phyloP scores from a whole-genome alignment of 805 yeast genomes.

The Peterozyma toletana region DNA sequence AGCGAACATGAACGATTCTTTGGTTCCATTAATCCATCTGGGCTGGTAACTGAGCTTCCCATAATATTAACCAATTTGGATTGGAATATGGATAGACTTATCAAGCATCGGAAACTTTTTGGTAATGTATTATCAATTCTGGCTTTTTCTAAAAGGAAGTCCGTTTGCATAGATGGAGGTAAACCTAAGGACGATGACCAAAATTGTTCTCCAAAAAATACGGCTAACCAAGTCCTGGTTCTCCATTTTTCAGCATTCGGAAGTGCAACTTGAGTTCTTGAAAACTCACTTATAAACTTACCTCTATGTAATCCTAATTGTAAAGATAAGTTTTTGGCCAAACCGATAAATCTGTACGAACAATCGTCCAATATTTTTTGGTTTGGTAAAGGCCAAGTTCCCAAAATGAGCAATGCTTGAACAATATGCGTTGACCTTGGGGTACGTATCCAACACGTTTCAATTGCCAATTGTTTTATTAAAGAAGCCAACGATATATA shows the following conservation, averaged over 20 bases:
- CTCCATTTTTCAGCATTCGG: slow-evolving; percentile 94
- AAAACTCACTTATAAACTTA: slow-evolving; percentile 82
- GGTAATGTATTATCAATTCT: slow-evolving; percentile 62
- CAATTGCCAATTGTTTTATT: slow-evolving; percentile 81
- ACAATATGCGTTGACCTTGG: slow-evolving; percentile 92
- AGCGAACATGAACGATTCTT: slow-evolving; percentile 74
- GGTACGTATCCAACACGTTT: slow-evolving; percentile 88
- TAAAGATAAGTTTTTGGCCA: slow-evolving; percentile 77
- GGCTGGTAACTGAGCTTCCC: slow-evolving; percentile 80
- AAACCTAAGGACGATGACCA: slow-evolving; percentile 85
- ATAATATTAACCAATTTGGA: slow-evolving; percentile 75
- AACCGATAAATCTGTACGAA: slow-evolving; percentile 79
- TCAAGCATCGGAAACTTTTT: slow-evolving; percentile 59
- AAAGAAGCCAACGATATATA: slow-evolving; percentile 70
- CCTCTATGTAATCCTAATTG: slow-evolving; percentile 91
- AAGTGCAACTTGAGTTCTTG: slow-evolving; percentile 80
- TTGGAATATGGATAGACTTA: slow-evolving; percentile 74
- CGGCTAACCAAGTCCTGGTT: slow-evolving; percentile 86
- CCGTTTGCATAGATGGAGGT: slow-evolving; percentile 82
- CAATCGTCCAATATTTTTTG: slow-evolving; percentile 89
- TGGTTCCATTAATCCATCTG: slow-evolving; percentile 86
- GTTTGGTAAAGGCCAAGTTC: slow-evolving; percentile 90
- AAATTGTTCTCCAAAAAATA: slow-evolving; percentile 81
- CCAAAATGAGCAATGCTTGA: slow-evolving; percentile 78
- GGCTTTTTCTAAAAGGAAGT: slow-evolving; percentile 74